Evolutionary conservation across 257 asterid genomes (phyloP).

Genomic region (Jaltomata sinuosa): DNA sequence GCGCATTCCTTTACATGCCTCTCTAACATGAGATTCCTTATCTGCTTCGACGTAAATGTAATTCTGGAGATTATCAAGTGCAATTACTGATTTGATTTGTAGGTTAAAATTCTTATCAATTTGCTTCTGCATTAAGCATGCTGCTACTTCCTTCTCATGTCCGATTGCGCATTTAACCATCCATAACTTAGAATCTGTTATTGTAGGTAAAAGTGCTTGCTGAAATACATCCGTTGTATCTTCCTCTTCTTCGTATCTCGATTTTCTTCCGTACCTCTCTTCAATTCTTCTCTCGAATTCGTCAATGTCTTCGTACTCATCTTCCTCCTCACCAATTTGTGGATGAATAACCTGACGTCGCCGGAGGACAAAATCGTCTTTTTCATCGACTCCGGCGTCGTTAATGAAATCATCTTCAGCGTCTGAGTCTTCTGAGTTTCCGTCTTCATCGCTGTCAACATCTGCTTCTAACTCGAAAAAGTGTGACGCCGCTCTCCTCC

Average conservation of each 20-base stretch:
- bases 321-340: not conserved
- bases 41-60: constrained; percentile 6
- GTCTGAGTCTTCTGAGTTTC: not conserved
- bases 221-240: not conserved
- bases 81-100: not conserved
- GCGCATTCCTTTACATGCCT: constrained; percentile 59
- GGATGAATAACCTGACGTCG: not conserved
- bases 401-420: not conserved
- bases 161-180: not conserved
- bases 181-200: not conserved
- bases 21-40: constrained; percentile 8
- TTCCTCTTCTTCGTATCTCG: not conserved
- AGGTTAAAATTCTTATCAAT: not conserved
- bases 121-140: constrained; percentile 3
- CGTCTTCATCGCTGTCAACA: not conserved
- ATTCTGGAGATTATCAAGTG: constrained; percentile 3
- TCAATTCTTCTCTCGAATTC: constrained; percentile 1
- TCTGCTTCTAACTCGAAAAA: not conserved
- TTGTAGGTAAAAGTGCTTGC: not conserved
- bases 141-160: not conserved
- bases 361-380: not conserved
- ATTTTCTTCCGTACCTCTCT: not conserved
- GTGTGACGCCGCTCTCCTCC: not conserved
- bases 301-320: constrained; percentile 1
- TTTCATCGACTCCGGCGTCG: not conserved